Evolutionary conservation across 2,329 filamentous ascomycete species (phyloP).

Genomic region (Elsinoe necatrix): DNA sequence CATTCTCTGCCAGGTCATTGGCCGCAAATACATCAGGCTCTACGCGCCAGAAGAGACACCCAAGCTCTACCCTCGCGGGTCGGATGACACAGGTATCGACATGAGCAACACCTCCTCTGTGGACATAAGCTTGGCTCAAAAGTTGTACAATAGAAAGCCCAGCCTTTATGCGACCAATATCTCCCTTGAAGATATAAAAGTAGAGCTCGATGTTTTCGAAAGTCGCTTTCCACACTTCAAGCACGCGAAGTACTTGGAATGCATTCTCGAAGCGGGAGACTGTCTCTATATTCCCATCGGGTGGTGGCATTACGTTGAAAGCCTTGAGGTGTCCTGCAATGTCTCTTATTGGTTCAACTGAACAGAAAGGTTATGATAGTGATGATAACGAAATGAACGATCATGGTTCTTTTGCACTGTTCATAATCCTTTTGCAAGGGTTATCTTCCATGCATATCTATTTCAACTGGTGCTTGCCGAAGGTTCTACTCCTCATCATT

Average conservation of each 20-base stretch:
- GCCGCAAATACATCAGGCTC: slow-evolving; percentile 82
- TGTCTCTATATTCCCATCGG: slow-evolving; percentile 82
- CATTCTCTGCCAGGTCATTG: slow-evolving; percentile 79
- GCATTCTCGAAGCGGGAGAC: slow-evolving; percentile 71
- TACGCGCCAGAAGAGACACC: slow-evolving; percentile 60
- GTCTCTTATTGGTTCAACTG: slow-evolving; percentile 95
- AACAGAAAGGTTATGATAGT: slow-evolving; percentile 16
- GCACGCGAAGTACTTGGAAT: slow-evolving; percentile 61
- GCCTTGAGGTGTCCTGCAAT: slow-evolving; percentile 78
- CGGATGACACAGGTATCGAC: slow-evolving; percentile 61
- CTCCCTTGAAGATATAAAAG: slow-evolving; percentile 20
- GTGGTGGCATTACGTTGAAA: slow-evolving; percentile 97
- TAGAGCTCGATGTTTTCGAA: slow-evolving; percentile 25
- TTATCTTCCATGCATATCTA: too few relatives aligned
- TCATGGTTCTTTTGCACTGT: not conserved
- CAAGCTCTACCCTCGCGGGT: slow-evolving; percentile 52
- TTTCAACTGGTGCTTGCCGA: too few relatives aligned
- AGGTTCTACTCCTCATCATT: not conserved
- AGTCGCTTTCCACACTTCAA: slow-evolving; percentile 47
- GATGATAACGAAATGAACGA: not conserved
- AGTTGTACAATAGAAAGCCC: slow-evolving; percentile 20
- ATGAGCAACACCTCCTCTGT: slow-evolving; percentile 85
- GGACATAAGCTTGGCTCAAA: slow-evolving; percentile 47
- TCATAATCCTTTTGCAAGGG: too few relatives aligned
- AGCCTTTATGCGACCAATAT: slow-evolving; percentile 12